Conservation (phyloP, 176 grass and related monocot genomes). For the Tuctoria greenei region DNA sequence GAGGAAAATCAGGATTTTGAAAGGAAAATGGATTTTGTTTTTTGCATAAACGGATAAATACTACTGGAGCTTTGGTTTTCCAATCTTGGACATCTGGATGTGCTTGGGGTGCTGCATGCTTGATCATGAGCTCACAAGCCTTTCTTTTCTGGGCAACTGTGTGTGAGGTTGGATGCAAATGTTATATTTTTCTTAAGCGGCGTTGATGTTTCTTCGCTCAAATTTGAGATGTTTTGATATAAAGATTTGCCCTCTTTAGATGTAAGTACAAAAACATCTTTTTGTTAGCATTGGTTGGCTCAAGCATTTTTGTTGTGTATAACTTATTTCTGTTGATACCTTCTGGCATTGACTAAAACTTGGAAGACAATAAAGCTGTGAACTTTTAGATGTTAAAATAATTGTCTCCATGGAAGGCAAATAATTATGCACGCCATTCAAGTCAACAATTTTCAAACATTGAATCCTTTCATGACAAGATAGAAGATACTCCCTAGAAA, state of each 20-base stretch:
- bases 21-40: not conserved
- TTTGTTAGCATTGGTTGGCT: not conserved
- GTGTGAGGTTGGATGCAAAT: too few relatives aligned
- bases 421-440: not conserved
- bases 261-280: not conserved
- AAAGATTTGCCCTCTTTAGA: too few relatives aligned
- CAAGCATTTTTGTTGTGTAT: too few relatives aligned
- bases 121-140: not conserved
- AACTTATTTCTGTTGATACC: not conserved
- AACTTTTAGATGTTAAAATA: not conserved
- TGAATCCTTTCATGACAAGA: not conserved
- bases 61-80: not conserved
- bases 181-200: too few relatives aligned
- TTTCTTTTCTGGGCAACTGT: too few relatives aligned
- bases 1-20: not conserved
- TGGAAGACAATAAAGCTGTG: not conserved
- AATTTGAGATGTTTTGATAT: not conserved
- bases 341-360: not conserved
- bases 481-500: not conserved
- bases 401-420: not conserved
- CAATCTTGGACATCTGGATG: not conserved
- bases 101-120: not conserved
- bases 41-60: not conserved
- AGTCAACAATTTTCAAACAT: not conserved
- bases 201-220: too few relatives aligned